Evolutionary conservation across 2,329 filamentous ascomycete genomes (phyloP).

Genomic region (Knufia fluminis): DNA sequence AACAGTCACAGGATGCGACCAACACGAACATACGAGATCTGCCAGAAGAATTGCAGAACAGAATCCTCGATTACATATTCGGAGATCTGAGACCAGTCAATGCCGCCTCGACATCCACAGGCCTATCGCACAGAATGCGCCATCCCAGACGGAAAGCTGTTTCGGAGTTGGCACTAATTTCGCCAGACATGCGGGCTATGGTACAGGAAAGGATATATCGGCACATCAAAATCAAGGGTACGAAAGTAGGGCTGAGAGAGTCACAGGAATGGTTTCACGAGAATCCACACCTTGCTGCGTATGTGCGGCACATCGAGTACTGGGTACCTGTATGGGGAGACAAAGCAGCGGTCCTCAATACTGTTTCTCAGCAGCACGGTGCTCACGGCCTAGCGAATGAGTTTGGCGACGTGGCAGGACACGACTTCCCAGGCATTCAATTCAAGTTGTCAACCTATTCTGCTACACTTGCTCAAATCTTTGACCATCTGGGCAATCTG

Average conservation of each 20-base stretch:
- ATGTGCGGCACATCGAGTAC: constrained; percentile 65
- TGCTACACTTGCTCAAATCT: constrained; percentile 61
- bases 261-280: constrained; percentile 52
- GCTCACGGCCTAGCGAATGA: constrained; percentile 1
- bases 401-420: constrained; percentile 34
- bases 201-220: constrained; percentile 66
- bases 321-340: constrained; percentile 66
- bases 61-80: constrained; percentile 62
- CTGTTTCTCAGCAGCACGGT: constrained; percentile 13
- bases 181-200: constrained; percentile 52
- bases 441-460: constrained; percentile 56
- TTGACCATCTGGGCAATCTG: constrained; percentile 50
- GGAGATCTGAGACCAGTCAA: constrained; percentile 57
- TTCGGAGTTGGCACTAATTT: constrained; percentile 54
- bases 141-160: constrained; percentile 59
- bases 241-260: constrained; percentile 51
- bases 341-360: constrained; percentile 28
- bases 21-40: constrained; percentile 32
- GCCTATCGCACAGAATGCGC: constrained; percentile 48
- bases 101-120: constrained; percentile 49
- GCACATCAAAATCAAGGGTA: constrained; percentile 67
- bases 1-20: background rate
- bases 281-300: constrained; percentile 50
- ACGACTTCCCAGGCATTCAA: constrained; percentile 44
- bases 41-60: constrained; percentile 63